These are phyloP conservation scores for Fusarium dimerum DNA, from an alignment of 2,329 filamentous ascomycete species.

Conservation along the genomic window DNA sequence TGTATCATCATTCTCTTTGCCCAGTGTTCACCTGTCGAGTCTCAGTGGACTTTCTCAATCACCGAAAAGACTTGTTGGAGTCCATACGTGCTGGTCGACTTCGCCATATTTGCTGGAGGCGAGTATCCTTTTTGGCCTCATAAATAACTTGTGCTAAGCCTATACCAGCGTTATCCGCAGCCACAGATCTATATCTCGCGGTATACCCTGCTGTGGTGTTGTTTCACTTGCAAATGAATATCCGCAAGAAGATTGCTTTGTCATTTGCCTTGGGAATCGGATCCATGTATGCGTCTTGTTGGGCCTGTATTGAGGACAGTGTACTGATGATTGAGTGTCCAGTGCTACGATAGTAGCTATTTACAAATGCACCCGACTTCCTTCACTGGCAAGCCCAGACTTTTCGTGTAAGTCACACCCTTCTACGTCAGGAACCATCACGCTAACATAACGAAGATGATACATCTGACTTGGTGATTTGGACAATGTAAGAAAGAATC, in stretches of 20 bases:
- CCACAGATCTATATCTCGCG: constrained; percentile 45
- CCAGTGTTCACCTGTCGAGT: constrained; percentile 41
- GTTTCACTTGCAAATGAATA: constrained; percentile 37
- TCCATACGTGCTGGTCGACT: constrained; percentile 38
- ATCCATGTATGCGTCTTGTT: constrained; percentile 31
- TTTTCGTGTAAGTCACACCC: constrained; percentile 20
- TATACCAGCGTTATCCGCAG: constrained; percentile 33
- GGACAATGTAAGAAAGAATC: constrained; percentile 40
- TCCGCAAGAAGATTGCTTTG: constrained; percentile 43
- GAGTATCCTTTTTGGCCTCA: background rate
- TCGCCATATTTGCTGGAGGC: constrained; percentile 43
- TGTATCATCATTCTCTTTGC: constrained; percentile 43
- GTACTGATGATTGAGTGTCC: background rate
- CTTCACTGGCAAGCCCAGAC: constrained; percentile 27
- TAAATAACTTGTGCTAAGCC: background rate
- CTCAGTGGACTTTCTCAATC: constrained; percentile 41
- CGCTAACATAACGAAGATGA: constrained; percentile 17
- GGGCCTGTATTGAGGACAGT: no score
- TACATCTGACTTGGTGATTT: constrained; percentile 45
- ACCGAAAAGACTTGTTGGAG: constrained; percentile 37
- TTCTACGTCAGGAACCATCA: background rate
- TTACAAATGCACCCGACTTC: constrained; percentile 38
- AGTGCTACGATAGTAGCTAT: constrained; percentile 31
- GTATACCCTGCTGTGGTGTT: constrained; percentile 42
- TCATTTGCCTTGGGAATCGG: constrained; percentile 41